Conservation (phyloP, 345 rosid species). For the Eucalyptus regnans region DNA sequence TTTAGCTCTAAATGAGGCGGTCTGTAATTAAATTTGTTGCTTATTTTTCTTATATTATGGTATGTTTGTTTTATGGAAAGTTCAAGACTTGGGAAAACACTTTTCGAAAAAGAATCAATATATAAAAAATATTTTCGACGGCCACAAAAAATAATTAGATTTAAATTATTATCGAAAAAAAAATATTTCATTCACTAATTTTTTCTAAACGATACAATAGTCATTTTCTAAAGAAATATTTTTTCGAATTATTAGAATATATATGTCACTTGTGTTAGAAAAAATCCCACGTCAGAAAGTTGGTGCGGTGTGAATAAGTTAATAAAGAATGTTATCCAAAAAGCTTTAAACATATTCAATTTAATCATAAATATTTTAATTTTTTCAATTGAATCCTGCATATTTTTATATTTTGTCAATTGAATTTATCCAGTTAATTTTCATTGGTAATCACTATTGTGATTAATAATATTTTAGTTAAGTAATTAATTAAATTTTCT, state of each 20-base stretch:
- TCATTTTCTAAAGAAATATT: accelerated
- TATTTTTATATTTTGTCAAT: accelerated
- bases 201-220: accelerated
- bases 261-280: accelerated
- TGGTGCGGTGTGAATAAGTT: accelerated
- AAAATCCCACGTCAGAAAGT: accelerated
- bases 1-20: background rate
- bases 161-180: accelerated
- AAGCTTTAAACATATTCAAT: no score
- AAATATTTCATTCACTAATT: accelerated
- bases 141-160: no score
- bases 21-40: background rate
- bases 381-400: accelerated
- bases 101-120: no score
- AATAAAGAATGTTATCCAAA: accelerated
- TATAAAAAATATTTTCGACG: accelerated
- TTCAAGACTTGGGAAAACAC: accelerated
- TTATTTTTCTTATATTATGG: background rate
- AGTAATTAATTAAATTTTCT: no score
- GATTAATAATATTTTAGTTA: no score
- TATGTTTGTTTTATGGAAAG: no score
- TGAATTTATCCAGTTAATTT: accelerated
- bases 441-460: no score
- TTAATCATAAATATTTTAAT: accelerated
- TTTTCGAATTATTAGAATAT: accelerated